Conservation (phyloP, 176 grass and related monocot species). For the Canna indica region DNA sequence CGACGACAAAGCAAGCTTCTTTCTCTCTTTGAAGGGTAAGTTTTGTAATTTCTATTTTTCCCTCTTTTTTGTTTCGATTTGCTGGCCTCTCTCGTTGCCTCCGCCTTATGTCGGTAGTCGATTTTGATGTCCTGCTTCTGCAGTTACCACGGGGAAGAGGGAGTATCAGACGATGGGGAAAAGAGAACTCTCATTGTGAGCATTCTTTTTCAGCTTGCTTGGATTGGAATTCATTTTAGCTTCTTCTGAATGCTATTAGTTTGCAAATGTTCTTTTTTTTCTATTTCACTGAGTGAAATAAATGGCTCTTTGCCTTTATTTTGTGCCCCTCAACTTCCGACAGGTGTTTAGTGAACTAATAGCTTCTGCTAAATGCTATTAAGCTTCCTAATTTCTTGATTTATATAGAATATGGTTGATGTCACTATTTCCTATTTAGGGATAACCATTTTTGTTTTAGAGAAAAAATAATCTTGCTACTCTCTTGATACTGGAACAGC, state of each 20-base stretch:
- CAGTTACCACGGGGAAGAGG: slow-evolving; percentile 13
- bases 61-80: not conserved
- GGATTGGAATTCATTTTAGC: not conserved
- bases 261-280: no score
- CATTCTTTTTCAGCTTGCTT: not conserved
- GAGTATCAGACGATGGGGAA: slow-evolving; percentile 4
- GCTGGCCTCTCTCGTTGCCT: not conserved
- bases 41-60: not conserved
- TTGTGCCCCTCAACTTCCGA: no score
- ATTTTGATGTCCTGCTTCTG: not conserved
- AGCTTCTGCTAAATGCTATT: no score
- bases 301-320: no score
- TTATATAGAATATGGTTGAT: no score
- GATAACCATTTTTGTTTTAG: no score
- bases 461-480: no score
- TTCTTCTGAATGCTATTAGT: not conserved
- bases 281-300: no score
- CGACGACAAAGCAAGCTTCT: not conserved
- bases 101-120: not conserved
- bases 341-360: no score
- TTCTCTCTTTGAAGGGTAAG: slow-evolving; percentile 9
- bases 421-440: no score
- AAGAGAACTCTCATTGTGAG: slow-evolving; percentile 1
- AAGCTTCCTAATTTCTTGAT: no score
- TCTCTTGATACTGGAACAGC: not conserved